phyloP scores from a whole-genome alignment of 2,329 filamentous ascomycete genomes.

The Apiospora kogelbergensis region DNA sequence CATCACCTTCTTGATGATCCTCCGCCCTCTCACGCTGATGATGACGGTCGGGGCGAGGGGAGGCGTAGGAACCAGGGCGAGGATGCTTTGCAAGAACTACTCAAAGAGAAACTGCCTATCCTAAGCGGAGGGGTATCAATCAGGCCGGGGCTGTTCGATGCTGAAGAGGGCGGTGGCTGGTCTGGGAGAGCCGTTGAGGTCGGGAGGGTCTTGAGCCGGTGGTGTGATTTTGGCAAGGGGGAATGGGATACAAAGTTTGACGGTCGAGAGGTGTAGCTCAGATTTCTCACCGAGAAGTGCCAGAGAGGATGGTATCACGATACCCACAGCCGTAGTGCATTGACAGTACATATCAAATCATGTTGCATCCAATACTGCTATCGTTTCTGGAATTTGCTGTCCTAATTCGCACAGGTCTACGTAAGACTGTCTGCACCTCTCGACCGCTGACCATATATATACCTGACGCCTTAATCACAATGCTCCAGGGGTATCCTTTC shows the following conservation, averaged over 20 bases:
- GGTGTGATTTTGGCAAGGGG: conserved; percentile 58
- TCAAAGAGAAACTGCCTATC: conserved; percentile 58
- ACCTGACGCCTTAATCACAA: neutral
- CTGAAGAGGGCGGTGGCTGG: conserved; percentile 51
- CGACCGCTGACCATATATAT: neutral
- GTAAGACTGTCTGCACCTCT: neutral
- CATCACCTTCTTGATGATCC: neutral
- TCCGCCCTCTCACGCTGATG: no score
- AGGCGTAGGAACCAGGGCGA: no score
- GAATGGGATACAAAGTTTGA: conserved; percentile 29
- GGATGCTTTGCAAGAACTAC: conserved; percentile 35
- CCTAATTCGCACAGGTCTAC: neutral
- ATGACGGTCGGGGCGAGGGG: no score
- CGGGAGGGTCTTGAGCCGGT: conserved; percentile 58
- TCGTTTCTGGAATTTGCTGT: neutral
- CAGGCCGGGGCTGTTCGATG: conserved; percentile 23
- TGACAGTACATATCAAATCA: neutral
- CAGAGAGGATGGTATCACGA: neutral
- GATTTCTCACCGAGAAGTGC: neutral
- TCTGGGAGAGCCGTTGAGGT: conserved; percentile 59
- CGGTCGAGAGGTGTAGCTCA: neutral
- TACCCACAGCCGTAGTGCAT: neutral
- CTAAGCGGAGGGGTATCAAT: conserved; percentile 52
- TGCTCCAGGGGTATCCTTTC: conserved; percentile 38
- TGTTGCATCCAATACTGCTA: neutral